Evolutionary conservation across 2,329 filamentous ascomycete species (phyloP), one percentile per base, ranked within the genome.

Genomic region (Ceratocystis colombiana): DNA sequence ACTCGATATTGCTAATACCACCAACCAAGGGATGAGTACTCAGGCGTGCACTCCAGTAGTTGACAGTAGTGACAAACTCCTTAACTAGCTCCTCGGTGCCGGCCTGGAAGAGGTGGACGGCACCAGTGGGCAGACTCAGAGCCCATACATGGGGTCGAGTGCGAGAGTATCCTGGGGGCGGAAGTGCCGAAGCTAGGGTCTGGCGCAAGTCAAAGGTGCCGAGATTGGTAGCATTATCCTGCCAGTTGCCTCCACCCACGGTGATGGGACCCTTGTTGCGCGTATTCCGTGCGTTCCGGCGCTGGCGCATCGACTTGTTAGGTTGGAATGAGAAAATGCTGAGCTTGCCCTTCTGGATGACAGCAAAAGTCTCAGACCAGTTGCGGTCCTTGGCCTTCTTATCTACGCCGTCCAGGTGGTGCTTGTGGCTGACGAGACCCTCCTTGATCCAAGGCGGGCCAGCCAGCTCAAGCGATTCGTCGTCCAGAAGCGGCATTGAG

Each of bases 401-500:
- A 70, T 96, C 92, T 45, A 90, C 81, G 3, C 89, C 86, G 73
- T 97, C 93, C 2, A 97, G 82, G 72, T 97, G 93, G 74, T 96
- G 93, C 76, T 97, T 97, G 78, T 99, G 93, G 71, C 93, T 93
- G 22, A 97, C 80, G 71, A 95, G 90, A 69, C 94, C 94, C 76
- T 99, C 94, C 76, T 99, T 99, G 33, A 95, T 88, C 94, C 94
- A 99, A 0, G 94, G 94, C n/a, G 94, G 90, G 28, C 94, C 94
- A 10, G 88, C 86, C 48, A 99, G 84, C 73, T 96, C 92, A 12
- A 99, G 82, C 0, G 88, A 90, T 72, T 99, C 94, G 72, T 97
- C 94, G 72, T 96, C 93, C 0, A 97, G 83, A 8, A 96, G 78
- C 30, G 88, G 84, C 4, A 83, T 79, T 1, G 78, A 78, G 1